Base-by-base conservation (phyloP, 2,329 filamentous ascomycete genomes). In the Diplodia mutila region DNA sequence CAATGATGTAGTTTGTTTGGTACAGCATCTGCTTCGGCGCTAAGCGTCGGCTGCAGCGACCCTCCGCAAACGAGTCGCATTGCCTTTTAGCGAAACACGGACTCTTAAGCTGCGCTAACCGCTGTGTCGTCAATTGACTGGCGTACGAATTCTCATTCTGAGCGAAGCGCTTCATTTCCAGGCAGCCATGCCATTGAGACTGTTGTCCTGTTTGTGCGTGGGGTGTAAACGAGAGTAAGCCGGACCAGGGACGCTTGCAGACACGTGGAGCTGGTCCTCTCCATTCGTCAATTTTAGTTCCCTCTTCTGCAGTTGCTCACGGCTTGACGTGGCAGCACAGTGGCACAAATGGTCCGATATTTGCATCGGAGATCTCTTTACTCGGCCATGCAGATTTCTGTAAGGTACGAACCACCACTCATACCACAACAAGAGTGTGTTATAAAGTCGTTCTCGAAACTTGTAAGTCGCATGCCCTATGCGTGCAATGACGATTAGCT, bases 201-300 rank as follows among this genome's bases (percentile, higher is more conserved):
- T 39, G 21, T 27, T 59, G 4, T 32, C 59, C n/a, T 37, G 9
- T 51, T 37, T 5, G 34, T 18, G 59, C 34, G 59, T 1, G 25
- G 25, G 14, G 7, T 18, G 46, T 34, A n/a, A 51, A 34, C 34
- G 59, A 46, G 46, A 27, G 18, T 59, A 21, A 21, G 32, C 57
- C 21, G 12, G 29, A 27, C n/a, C 29, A 11, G 59, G 42, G 12
- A 51, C 49, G 59, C 55, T 61, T 61, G 55, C 59, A 49, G 18
- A 27, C 59, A 63, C 59, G 59, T 63, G 59, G 49, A 21, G n/a
- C 46, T 14, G 46, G 4, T 37, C 21, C 14, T 32, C 25, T 29
- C 21, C 51, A 61, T 61, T 61, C 55, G 55, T 25, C 55, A 61
- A 61, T 61, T 48, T 39, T 48, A 25, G 25, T 49, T 61, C 23